These are phyloP conservation scores for Viola pubescens DNA, from an alignment of 441 rosid species.

Conservation along the genomic window DNA sequence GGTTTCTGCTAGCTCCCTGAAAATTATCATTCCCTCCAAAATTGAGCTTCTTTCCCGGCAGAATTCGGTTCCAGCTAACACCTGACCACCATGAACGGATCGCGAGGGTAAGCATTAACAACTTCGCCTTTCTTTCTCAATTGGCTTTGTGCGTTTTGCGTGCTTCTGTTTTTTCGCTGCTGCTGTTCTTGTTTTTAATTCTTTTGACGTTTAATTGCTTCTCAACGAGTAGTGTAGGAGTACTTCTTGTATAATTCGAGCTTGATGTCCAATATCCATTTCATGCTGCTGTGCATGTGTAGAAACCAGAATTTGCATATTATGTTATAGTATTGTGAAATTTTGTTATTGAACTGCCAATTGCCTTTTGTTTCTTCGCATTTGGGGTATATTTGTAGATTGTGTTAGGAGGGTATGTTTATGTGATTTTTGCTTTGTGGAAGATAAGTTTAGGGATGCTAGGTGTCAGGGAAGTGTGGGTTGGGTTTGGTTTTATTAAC, in stretches of 20 bases:
- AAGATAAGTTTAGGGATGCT: conserved; percentile 24
- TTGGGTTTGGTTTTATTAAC: conserved; percentile 86
- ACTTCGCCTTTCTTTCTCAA: neutral
- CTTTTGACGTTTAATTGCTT: neutral
- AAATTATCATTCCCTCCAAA: too few species aligned
- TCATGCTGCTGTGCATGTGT: too few species aligned
- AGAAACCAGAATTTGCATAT: too few species aligned
- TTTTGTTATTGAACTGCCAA: too few species aligned
- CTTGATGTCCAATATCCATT: too few species aligned
- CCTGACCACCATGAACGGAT: conserved; percentile 39
- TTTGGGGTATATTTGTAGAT: conserved; percentile 5
- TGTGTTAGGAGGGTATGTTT: conserved; percentile 20
- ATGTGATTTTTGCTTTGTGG: conserved; percentile 17
- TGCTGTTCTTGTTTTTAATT: neutral
- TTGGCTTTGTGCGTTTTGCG: neutral
- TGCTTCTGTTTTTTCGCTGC: neutral
- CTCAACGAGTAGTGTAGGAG: too few species aligned
- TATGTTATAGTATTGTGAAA: too few species aligned
- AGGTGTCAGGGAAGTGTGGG: conserved; percentile 62
- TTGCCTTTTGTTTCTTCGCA: neutral
- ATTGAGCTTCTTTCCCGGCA: neutral
- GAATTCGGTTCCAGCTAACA: neutral
- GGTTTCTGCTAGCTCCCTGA: neutral
- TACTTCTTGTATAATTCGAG: neutral
- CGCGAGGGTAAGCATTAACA: conserved; percentile 41